These are phyloP conservation scores for Trichoderma breve DNA, from an alignment of 2,329 filamentous ascomycete species.

Conservation along the genomic window DNA sequence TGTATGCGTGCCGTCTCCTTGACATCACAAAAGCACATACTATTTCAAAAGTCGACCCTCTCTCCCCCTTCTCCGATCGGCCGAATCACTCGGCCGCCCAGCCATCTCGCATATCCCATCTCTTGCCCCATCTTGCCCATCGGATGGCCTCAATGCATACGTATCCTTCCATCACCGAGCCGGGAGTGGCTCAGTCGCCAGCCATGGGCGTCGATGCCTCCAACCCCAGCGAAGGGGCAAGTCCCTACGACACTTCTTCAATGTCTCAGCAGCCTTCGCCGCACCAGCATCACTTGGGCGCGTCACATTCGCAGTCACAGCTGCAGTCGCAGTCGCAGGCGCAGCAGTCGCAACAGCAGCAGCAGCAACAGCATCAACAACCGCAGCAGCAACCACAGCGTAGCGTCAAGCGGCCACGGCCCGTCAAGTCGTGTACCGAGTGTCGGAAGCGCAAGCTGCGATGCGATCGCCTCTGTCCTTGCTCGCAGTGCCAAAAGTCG, in stretches of 20 bases:
- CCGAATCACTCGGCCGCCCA: conserved; percentile 14
- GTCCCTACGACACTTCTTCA: conserved; percentile 17
- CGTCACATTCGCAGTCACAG: conserved; percentile 23
- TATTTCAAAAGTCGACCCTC: not conserved
- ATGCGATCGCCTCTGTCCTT: conserved; percentile 56
- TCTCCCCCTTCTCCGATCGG: conserved; percentile 8
- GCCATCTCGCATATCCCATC: not conserved
- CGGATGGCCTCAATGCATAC: conserved; percentile 17
- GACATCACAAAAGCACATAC: conserved; percentile 2
- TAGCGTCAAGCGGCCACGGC: conserved; percentile 53
- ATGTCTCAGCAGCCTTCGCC: conserved; percentile 22
- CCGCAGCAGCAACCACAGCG: conserved; percentile 36
- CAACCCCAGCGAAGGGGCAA: conserved; percentile 16
- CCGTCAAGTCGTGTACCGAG: conserved; percentile 56
- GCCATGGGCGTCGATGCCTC: conserved; percentile 22
- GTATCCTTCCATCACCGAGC: conserved; percentile 14
- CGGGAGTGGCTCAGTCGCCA: not conserved
- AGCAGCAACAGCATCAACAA: conserved; percentile 28
- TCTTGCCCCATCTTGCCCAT: not conserved
- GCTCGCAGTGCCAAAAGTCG: conserved; percentile 59
- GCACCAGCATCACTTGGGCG: conserved; percentile 27
- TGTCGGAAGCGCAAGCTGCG: conserved; percentile 57
- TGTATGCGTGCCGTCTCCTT: conserved; percentile 10
- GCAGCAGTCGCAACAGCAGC: conserved; percentile 28
- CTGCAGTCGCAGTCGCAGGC: conserved; percentile 9